A percentile compares a stretch with the other conserved stretches of the same genome.
Conservation (phyloP, 257 asterid genomes). For the Ocimum tenuiflorum region DNA sequence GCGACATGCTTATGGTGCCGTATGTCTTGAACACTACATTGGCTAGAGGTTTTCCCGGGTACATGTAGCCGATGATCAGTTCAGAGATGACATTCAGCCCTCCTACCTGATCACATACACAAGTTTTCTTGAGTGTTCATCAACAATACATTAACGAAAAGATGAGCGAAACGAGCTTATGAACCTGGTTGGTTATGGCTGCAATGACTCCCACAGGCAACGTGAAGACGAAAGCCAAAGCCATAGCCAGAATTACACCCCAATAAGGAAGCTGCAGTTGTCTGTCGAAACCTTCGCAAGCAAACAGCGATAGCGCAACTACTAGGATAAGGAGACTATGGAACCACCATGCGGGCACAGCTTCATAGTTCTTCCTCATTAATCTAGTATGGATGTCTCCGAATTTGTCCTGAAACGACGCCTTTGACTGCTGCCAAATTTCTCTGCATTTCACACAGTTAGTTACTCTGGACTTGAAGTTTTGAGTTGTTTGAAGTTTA, state of each 20-base stretch:
- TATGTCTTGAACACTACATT: slow-evolving; percentile 56
- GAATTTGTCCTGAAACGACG: slow-evolving; percentile 42
- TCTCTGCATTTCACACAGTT: slow-evolving; percentile 20
- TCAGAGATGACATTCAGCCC: slow-evolving; percentile 56
- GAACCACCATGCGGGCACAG: slow-evolving; percentile 81
- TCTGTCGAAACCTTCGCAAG: slow-evolving; percentile 54
- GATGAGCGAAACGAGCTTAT: neutral
- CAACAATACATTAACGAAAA: neutral
- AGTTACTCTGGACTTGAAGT: too few species aligned
- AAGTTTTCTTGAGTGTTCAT: neutral
- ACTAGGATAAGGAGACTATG: slow-evolving; percentile 34
- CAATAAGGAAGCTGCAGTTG: slow-evolving; percentile 65
- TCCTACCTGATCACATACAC: slow-evolving; percentile 27
- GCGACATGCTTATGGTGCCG: slow-evolving; percentile 53
- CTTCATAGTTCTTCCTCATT: slow-evolving; percentile 58
- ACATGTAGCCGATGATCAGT: slow-evolving; percentile 60
- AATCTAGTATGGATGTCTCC: slow-evolving; percentile 59
- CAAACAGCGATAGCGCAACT: slow-evolving; percentile 28
- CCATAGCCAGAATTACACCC: slow-evolving; percentile 54
- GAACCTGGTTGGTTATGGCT: slow-evolving; percentile 64
- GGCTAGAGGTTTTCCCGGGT: slow-evolving; percentile 64
- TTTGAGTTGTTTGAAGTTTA: too few species aligned
- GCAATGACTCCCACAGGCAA: slow-evolving; percentile 53
- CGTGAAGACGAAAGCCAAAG: slow-evolving; percentile 46
- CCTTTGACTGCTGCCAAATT: slow-evolving; percentile 57